Percentiles rank a stretch among this genome's conserved stretches.
phyloP scores from a whole-genome alignment of 2,329 filamentous ascomycete species.

The Spiromastix sp. region DNA sequence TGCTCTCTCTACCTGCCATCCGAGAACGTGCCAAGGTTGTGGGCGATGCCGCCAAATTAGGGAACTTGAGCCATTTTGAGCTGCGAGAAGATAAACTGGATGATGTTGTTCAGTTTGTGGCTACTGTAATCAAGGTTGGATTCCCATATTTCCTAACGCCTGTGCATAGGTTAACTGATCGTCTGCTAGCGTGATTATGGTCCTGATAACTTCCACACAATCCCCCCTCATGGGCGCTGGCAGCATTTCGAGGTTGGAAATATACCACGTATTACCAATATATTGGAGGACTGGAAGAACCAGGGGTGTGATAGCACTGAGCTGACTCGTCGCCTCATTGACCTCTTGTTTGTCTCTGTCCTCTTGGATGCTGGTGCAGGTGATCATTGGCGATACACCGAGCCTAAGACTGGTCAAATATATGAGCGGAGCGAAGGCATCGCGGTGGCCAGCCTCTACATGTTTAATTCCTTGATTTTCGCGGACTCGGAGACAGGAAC shows the following conservation, averaged over 20 bases:
- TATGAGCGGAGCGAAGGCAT: constrained; percentile 42
- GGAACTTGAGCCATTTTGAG: constrained; percentile 33
- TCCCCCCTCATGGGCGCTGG: constrained; percentile 49
- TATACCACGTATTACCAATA: constrained; percentile 36
- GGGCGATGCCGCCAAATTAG: constrained; percentile 26
- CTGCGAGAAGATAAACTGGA: constrained; percentile 30
- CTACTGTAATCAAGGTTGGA: constrained; percentile 32
- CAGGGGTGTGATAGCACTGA: constrained; percentile 34
- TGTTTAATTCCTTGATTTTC: constrained; percentile 38
- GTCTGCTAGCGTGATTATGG: constrained; percentile 40
- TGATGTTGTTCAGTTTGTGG: constrained; percentile 34
- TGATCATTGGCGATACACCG: constrained; percentile 38
- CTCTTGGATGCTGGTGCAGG: constrained; percentile 47
- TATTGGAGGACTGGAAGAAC: constrained; percentile 36
- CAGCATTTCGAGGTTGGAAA: constrained; percentile 52
- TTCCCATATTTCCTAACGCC: constrained; percentile 2
- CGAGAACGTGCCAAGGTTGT: constrained; percentile 27
- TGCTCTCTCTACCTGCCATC: constrained; percentile 27
- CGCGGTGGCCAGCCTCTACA: constrained; percentile 41
- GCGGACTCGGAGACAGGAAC: constrained; percentile 12
- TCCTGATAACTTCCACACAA: constrained; percentile 35
- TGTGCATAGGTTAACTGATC: neutral
- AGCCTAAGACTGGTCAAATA: constrained; percentile 22
- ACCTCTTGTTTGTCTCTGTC: constrained; percentile 52
- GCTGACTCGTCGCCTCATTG: constrained; percentile 44